Percentiles rank a stretch among this genome's conserved stretches.
These are phyloP conservation scores for Lentinula guzmanii DNA, from an alignment of 768 basidiomycete genomes.

Conservation along the genomic window DNA sequence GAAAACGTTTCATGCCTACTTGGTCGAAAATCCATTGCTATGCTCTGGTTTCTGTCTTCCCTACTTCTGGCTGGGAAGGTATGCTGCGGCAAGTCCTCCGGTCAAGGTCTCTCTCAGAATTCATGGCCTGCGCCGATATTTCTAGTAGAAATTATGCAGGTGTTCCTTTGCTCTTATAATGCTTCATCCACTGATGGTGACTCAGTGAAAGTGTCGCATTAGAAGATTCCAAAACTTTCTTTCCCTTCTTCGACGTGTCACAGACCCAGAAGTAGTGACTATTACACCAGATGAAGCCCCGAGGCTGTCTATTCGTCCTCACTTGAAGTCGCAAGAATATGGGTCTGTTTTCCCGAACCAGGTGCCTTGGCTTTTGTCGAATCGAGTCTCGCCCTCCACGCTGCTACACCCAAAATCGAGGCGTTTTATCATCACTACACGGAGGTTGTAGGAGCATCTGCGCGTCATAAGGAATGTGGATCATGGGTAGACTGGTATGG, in stretches of 20 bases:
- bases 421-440: constrained; percentile 77
- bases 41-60: constrained; percentile 8
- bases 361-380: constrained; percentile 54
- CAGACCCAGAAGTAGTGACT: constrained; percentile 38
- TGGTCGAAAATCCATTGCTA: not conserved
- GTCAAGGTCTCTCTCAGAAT: constrained; percentile 52
- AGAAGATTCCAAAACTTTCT: constrained; percentile 70
- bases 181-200: not conserved
- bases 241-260: constrained; percentile 66
- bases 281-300: constrained; percentile 28
- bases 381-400: constrained; percentile 72
- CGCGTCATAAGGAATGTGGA: constrained; percentile 35
- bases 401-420: constrained; percentile 73
- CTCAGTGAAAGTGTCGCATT: constrained; percentile 74
- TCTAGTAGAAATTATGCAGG: constrained; percentile 61
- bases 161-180: constrained; percentile 5
- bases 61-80: not conserved
- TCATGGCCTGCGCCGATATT: constrained; percentile 64
- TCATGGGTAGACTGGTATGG: constrained; percentile 90
- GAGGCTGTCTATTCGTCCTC: constrained; percentile 51
- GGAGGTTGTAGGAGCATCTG: constrained; percentile 21
- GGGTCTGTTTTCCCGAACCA: constrained; percentile 42
- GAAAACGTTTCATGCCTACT: not conserved
- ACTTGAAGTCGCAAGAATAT: constrained; percentile 42
- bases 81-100: constrained; percentile 30